phyloP scores from a whole-genome alignment of 192 early-diverging fungal species.

The Coemansia sp. region DNA sequence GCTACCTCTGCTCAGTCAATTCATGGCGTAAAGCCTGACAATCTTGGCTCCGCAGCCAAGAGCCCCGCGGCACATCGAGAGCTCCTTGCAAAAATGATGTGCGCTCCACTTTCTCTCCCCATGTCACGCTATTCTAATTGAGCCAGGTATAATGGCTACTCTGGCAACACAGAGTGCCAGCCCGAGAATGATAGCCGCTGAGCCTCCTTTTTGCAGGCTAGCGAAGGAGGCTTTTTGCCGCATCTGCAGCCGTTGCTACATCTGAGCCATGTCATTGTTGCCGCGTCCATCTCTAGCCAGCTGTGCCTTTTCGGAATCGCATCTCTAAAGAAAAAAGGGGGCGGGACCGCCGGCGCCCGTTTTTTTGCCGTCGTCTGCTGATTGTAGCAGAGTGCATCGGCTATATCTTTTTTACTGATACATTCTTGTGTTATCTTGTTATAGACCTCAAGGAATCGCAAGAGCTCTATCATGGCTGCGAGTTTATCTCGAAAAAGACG shows the following conservation, averaged over 20 bases:
- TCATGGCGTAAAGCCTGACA: background rate
- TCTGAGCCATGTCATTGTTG: background rate
- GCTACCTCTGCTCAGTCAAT: background rate
- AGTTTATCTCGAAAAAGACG: constrained; percentile 53
- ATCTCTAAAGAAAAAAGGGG: no score
- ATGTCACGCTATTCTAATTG: background rate
- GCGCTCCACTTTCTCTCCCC: background rate
- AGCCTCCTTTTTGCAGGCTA: constrained; percentile 1
- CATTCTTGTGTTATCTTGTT: background rate
- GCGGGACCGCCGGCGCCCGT: background rate
- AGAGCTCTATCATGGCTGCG: constrained; percentile 44
- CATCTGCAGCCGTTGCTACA: background rate
- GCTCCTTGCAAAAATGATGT: background rate
- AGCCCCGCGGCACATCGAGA: background rate
- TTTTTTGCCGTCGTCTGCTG: background rate
- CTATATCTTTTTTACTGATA: background rate
- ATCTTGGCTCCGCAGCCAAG: constrained; percentile 2
- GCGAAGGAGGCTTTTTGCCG: constrained; percentile 3
- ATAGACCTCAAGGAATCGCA: constrained; percentile 53
- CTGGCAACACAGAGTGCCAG: background rate
- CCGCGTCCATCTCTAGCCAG: background rate
- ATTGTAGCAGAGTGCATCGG: background rate
- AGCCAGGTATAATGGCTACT: background rate
- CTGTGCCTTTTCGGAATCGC: no score
- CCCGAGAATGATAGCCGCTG: constrained; percentile 5